These are phyloP conservation scores for Penicillium herquei DNA, from an alignment of 495 filamentous ascomycete species.

Conservation along the genomic window DNA sequence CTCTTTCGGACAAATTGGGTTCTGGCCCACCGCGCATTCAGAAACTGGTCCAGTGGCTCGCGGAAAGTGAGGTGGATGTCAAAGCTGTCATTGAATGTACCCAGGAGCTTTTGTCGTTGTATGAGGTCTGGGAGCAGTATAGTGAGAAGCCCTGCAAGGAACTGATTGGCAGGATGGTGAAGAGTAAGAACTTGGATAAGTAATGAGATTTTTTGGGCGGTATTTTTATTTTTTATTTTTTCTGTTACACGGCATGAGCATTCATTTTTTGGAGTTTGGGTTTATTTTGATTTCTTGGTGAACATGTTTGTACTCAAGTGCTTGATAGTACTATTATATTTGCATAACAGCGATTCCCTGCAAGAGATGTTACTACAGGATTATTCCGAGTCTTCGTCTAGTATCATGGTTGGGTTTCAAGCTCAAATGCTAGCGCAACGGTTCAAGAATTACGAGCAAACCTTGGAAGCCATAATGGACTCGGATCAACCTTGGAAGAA, in stretches of 20 bases:
- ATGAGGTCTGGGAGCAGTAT: constrained; percentile 88
- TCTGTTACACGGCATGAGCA: not conserved
- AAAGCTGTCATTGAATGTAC: constrained; percentile 89
- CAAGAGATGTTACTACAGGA: too few species aligned
- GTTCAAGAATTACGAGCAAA: too few species aligned
- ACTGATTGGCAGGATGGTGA: constrained; percentile 78
- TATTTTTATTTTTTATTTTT: not conserved
- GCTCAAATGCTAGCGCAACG: too few species aligned
- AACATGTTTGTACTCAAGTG: too few species aligned
- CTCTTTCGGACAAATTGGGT: constrained; percentile 35
- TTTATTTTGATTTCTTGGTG: too few species aligned
- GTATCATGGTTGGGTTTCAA: too few species aligned
- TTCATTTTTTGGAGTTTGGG: not conserved
- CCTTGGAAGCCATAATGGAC: too few species aligned
- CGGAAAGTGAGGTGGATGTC: constrained; percentile 90
- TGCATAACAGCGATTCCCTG: not conserved
- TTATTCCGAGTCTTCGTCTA: not conserved
- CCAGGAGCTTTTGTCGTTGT: constrained; percentile 93
- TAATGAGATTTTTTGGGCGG: constrained; percentile 30
- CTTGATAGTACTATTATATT: not conserved
- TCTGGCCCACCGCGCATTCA: constrained; percentile 53
- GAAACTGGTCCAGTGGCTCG: constrained; percentile 79
- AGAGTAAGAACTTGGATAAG: constrained; percentile 77
- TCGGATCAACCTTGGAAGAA: too few species aligned
- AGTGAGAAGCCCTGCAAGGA: constrained; percentile 80